Evolutionary conservation across 345 rosid species (phyloP).

Genomic region (Salix arbutifolia): DNA sequence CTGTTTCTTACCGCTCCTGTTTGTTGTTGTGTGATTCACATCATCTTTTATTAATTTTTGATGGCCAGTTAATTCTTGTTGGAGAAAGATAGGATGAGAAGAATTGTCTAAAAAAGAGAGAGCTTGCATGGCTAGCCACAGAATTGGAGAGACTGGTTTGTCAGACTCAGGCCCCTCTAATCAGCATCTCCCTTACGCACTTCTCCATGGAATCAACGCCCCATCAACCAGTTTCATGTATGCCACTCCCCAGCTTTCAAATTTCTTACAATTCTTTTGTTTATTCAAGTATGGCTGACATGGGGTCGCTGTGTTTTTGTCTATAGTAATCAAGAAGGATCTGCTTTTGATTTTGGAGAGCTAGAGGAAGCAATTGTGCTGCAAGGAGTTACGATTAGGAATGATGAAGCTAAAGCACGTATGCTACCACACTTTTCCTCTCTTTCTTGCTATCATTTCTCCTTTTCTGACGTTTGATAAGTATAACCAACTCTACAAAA

Average conservation of each 20-base stretch:
- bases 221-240: constrained; percentile 72
- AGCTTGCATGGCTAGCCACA: constrained; percentile 69
- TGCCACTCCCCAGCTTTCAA: neutral
- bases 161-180: constrained; percentile 58
- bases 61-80: constrained; percentile 20
- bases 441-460: constrained; percentile 15
- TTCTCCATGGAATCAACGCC: constrained; percentile 62
- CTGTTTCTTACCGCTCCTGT: constrained; percentile 22
- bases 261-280: neutral
- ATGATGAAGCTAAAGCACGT: constrained; percentile 79
- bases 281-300: neutral
- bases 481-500: constrained; percentile 42
- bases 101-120: constrained; percentile 25
- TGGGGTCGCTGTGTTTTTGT: constrained; percentile 6
- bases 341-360: constrained; percentile 94
- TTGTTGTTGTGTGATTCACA: neutral
- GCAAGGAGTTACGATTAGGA: constrained; percentile 73
- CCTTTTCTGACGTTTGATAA: constrained; percentile 53
- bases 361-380: constrained; percentile 95
- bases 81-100: constrained; percentile 12
- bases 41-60: neutral
- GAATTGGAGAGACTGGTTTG: constrained; percentile 67
- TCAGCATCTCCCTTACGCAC: constrained; percentile 63
- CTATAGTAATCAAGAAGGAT: constrained; percentile 67
- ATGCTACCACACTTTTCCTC: constrained; percentile 26